Base-by-base conservation (phyloP, 768 basidiomycete species). In the Rhizopogon salebrosus region DNA sequence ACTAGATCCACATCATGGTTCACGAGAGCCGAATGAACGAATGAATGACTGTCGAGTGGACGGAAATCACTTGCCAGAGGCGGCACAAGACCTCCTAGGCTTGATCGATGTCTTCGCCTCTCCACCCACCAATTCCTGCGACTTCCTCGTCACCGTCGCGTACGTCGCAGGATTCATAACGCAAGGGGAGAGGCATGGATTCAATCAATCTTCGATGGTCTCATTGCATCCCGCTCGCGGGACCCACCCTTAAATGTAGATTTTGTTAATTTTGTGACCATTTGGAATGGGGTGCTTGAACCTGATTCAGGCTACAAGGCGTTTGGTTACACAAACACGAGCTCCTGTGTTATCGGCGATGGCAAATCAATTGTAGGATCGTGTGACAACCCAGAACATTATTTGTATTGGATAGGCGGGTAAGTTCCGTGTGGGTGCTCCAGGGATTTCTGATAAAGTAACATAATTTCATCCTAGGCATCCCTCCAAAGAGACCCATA, bases 401-500 rank as follows among this genome's bases (percentile, higher is more conserved):
- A 71, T 43, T 82, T 80, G 54, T 79, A 80, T 57, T 81, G 79
- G 75, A 75, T 80, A 22, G 63, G 65, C 36, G 72, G 74, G 80
- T 80, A 52, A 43, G 75, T 63, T 26, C 2, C 3, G 2, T 23
- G 20, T n/a, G 26, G 1, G 40, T 16, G 14, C 29, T 52, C 9
- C 34, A 22, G n/a, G n/a, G n/a, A 16, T n/a, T 24, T 18, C 49
- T 59, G 23, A 49, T 48, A 8, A n/a, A 1, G 11, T 50, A 14
- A 20, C 5, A 9, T 50, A 14, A 20, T 5, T 3, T 27, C 41
- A 6, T 23, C 13, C 18, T 53, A 79, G 79, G 5, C 78, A 81
- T 54, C 81, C 79, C 3, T 77, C 77, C 16, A 75, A 72, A 41
- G 73, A 73, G 59, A 79, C 75, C 0, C 66, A 74, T 57, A 69